Evolutionary conservation across 2,329 filamentous ascomycete species (phyloP).

Genomic region (Aureobasidium sp.): DNA sequence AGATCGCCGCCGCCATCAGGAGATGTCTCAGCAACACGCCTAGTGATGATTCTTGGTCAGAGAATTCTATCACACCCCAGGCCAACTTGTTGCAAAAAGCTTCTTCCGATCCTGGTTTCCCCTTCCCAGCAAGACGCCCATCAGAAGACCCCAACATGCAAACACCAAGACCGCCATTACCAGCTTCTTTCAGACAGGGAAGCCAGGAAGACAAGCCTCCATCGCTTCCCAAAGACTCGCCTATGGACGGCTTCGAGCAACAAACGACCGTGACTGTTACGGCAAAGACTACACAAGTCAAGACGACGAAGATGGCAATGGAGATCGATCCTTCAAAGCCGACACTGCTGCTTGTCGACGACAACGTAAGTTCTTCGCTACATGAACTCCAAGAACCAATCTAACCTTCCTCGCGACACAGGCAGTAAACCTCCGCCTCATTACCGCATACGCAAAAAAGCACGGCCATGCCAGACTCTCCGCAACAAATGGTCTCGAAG

Average conservation of each 20-base stretch:
- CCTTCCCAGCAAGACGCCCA: neutral
- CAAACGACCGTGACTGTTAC: neutral
- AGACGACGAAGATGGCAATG: neutral
- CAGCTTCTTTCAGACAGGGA: neutral
- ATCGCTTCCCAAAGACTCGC: constrained; percentile 2
- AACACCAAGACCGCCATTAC: neutral
- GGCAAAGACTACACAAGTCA: neutral
- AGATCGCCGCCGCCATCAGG: constrained; percentile 3
- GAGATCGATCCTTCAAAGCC: constrained; percentile 16
- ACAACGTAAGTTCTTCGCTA: constrained; percentile 18
- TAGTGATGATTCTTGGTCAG: neutral
- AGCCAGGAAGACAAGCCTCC: neutral
- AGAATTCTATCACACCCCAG: neutral
- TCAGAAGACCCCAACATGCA: neutral
- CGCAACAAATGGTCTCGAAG: constrained; percentile 38
- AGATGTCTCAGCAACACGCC: constrained; percentile 5
- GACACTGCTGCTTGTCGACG: constrained; percentile 23
- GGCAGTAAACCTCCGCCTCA: constrained; percentile 21
- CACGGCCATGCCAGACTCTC: constrained; percentile 30
- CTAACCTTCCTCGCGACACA: neutral
- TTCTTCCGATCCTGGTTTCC: neutral
- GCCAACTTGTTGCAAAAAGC: neutral
- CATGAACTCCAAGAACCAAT: neutral
- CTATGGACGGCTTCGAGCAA: neutral
- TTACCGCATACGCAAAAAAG: constrained; percentile 28